Conservation (phyloP, 2,329 filamentous ascomycete species). For the Pseudohalonectria lignicola region DNA sequence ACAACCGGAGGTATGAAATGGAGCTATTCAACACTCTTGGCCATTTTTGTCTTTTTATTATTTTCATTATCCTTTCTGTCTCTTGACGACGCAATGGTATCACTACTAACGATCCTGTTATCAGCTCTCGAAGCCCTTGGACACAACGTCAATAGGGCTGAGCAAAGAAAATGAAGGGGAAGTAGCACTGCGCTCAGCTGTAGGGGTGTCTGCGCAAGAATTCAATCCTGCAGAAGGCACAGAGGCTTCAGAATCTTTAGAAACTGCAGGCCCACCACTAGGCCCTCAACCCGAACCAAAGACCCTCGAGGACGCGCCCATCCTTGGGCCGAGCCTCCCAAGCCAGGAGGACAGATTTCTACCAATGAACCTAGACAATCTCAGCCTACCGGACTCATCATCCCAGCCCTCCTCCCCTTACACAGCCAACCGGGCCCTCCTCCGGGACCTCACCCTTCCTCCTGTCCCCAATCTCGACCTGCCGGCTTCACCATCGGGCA, state of each 20-base stretch:
- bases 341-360: constrained; percentile 1
- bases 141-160: too few species aligned
- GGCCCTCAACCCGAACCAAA: neutral
- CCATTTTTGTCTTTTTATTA: neutral
- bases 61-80: too few species aligned
- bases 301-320: constrained; percentile 1
- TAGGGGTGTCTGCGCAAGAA: too few species aligned
- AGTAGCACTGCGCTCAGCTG: too few species aligned
- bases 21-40: neutral
- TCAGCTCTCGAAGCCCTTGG: too few species aligned
- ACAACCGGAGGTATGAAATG: neutral
- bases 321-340: constrained; percentile 9
- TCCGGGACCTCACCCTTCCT: constrained; percentile 66
- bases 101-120: too few species aligned
- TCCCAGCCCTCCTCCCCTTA: constrained; percentile 49
- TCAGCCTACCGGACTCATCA: neutral
- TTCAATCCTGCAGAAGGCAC: too few species aligned
- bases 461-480: constrained; percentile 62
- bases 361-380: neutral
- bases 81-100: too few species aligned
- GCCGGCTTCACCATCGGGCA: constrained; percentile 59
- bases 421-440: constrained; percentile 48
- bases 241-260: too few species aligned
- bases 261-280: too few species aligned
- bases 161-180: too few species aligned